Evolutionary conservation across 2,329 filamentous ascomycete genomes (phyloP).

Genomic region (Dactylonectria macrodidyma): DNA sequence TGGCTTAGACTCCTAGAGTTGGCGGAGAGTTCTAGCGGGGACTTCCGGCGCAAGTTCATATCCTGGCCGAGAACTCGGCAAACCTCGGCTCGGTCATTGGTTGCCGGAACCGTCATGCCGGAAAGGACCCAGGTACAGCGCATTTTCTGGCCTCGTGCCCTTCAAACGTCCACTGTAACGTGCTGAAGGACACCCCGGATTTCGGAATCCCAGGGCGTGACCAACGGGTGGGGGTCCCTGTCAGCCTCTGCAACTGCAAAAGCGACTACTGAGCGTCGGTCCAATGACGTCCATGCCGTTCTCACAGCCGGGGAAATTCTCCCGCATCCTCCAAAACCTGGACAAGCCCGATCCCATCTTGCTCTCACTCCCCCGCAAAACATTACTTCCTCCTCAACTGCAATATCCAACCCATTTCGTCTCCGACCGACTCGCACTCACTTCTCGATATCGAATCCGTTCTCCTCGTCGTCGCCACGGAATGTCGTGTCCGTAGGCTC

Average conservation of each 20-base stretch:
- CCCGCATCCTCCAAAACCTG: conserved; percentile 45
- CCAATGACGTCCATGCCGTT: conserved; percentile 49
- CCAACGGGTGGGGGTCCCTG: conserved; percentile 31
- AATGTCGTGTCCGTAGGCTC: conserved; percentile 45
- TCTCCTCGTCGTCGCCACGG: conserved; percentile 37
- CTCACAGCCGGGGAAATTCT: conserved; percentile 49
- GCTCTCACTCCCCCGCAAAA: not conserved
- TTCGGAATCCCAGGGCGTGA: conserved; percentile 38
- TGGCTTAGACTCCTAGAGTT: too few species aligned
- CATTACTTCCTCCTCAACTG: not conserved
- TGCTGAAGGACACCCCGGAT: conserved; percentile 20
- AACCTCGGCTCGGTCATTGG: conserved; percentile 49
- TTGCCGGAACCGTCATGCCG: conserved; percentile 34
- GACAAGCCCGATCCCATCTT: conserved; percentile 23
- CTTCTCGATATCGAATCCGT: conserved; percentile 38
- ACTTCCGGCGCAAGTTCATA: conserved; percentile 31
- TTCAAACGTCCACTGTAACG: conserved; percentile 29
- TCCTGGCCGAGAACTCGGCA: conserved; percentile 45
- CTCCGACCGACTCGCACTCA: conserved; percentile 14
- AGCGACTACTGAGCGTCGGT: conserved; percentile 40
- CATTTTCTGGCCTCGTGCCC: conserved; percentile 14
- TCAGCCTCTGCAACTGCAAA: conserved; percentile 19
- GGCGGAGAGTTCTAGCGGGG: conserved; percentile 15
- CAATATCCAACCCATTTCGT: not conserved
- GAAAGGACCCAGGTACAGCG: not conserved